Base-by-base conservation (phyloP, 1,284 basidiomycete species). In the Tylopilus microsporus region DNA sequence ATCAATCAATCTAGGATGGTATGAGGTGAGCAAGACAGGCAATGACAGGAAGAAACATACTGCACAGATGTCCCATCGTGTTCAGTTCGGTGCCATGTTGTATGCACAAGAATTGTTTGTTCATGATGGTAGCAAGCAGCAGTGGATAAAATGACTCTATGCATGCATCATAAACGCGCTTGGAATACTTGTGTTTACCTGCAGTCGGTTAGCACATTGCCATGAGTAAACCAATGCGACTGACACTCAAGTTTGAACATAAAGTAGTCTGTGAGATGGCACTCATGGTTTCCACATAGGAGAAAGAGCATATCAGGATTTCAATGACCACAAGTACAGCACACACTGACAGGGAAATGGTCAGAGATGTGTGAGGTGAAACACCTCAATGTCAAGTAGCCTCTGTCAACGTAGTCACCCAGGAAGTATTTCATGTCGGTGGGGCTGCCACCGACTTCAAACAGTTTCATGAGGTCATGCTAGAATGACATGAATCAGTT, bases 51-150 rank as follows among this genome's bases (percentile, higher is more conserved):
- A 51, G 18, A 32, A 12, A 57, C 84, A 59, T 60, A 92, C 91
- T 25, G 77, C 77, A 49, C 91, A 85, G 57, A 97, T 82, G 74
- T 97, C 94, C 94, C 49, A 97, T 81, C 1, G 93, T 95, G 68
- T 92, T 86, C 43, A 97, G 76, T 70, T 97, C 94, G 0, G 94
- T 94, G 56, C 94, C 94, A 67, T 97, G 94, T 60, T n/a, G n/a
- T n/a, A 97, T 94, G 74, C 94, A 97, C 62, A 97, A 78, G 76
- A 97, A 97, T 74, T 97, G 94, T 76, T 96, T 96, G 82, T 97
- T 97, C 92, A 97, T 95, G 71, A 97, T 77, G 18, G 94, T 94
- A 0, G 94, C 94, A 2, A 97, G 82, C 1, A 94, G 94, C 3
- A 97, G 80, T 5, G 90, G 84, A 74, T 94, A 96, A 79, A 97